Conservation (phyloP, 805 yeast genomes). For the Wickerhamomyces canadensis region DNA sequence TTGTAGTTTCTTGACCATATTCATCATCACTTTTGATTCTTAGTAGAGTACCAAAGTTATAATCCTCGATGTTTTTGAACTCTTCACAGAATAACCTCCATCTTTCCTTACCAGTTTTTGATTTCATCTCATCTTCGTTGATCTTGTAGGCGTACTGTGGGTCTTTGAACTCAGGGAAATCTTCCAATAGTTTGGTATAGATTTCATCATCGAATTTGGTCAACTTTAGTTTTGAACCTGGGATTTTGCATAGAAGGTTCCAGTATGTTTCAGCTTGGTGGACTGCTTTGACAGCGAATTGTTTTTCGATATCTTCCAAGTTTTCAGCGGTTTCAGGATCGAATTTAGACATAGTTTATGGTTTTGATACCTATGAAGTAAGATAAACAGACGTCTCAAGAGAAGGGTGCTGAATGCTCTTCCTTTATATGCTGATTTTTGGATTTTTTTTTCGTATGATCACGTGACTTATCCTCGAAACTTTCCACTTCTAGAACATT, state of each 20-base stretch:
- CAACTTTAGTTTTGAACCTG: slow-evolving; percentile 74
- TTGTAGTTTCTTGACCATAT: slow-evolving; percentile 77
- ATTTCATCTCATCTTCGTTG: slow-evolving; percentile 78
- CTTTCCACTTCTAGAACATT: background rate
- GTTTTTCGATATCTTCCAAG: slow-evolving; percentile 92
- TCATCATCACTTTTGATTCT: slow-evolving; percentile 69
- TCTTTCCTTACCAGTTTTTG: slow-evolving; percentile 69
- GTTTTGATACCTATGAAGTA: background rate
- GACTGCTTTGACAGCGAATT: slow-evolving; percentile 97
- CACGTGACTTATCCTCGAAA: slow-evolving; percentile 1
- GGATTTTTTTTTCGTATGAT: background rate
- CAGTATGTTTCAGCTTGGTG: slow-evolving; percentile 94
- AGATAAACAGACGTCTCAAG: background rate
- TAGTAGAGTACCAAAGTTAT: slow-evolving; percentile 89
- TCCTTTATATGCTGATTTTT: background rate
- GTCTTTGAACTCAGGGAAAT: slow-evolving; percentile 84
- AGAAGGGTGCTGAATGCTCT: background rate
- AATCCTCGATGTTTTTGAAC: slow-evolving; percentile 86
- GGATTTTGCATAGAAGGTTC: slow-evolving; percentile 64
- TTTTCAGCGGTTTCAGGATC: slow-evolving; percentile 91
- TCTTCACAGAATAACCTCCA: slow-evolving; percentile 87
- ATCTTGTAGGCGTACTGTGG: slow-evolving; percentile 51
- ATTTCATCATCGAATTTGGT: slow-evolving; percentile 72
- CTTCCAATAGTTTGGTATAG: slow-evolving; percentile 49
- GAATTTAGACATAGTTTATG: too few species aligned